phyloP scores from a whole-genome alignment of 2,329 filamentous ascomycete species.

The Sarocladiaceae sp. region DNA sequence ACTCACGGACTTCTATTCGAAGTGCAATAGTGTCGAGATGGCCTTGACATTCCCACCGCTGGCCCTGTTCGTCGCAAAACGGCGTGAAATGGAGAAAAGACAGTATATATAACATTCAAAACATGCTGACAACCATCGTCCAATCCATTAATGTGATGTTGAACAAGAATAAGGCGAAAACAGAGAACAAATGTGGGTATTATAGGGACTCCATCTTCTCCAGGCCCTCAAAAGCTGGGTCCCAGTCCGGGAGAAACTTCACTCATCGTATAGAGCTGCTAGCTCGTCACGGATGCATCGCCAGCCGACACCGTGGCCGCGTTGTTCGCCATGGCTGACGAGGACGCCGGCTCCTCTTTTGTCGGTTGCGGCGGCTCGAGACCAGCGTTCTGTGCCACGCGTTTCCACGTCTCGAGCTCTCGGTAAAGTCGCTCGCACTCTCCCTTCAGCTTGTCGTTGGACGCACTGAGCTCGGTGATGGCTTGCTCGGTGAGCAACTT shows the following conservation, averaged over 20 bases:
- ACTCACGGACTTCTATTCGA: too few species aligned
- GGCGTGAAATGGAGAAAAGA: too few species aligned
- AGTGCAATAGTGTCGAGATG: too few species aligned
- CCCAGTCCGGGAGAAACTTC: neutral
- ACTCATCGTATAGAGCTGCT: neutral
- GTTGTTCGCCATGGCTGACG: neutral
- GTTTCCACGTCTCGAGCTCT: slow-evolving; percentile 75
- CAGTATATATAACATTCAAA: too few species aligned
- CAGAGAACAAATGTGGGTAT: slow-evolving; percentile 4
- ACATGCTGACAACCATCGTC: too few species aligned
- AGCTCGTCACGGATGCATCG: neutral
- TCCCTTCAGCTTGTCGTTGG: slow-evolving; percentile 78
- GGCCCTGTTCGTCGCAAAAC: too few species aligned
- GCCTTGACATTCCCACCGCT: too few species aligned
- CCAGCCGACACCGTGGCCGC: neutral
- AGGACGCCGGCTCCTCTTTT: slow-evolving; percentile 26
- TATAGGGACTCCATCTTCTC: too few species aligned
- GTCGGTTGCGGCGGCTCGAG: slow-evolving; percentile 37
- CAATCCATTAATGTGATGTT: too few species aligned
- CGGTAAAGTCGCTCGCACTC: slow-evolving; percentile 74
- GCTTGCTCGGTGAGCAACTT: slow-evolving; percentile 87
- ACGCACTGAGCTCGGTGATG: slow-evolving; percentile 78
- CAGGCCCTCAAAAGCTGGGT: too few species aligned
- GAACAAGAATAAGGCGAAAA: too few species aligned
- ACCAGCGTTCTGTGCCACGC: slow-evolving; percentile 55